Evolutionary conservation across 2,329 filamentous ascomycete species (phyloP), one percentile per base, ranked within the genome.

Genomic region (Claviceps spartinae): DNA sequence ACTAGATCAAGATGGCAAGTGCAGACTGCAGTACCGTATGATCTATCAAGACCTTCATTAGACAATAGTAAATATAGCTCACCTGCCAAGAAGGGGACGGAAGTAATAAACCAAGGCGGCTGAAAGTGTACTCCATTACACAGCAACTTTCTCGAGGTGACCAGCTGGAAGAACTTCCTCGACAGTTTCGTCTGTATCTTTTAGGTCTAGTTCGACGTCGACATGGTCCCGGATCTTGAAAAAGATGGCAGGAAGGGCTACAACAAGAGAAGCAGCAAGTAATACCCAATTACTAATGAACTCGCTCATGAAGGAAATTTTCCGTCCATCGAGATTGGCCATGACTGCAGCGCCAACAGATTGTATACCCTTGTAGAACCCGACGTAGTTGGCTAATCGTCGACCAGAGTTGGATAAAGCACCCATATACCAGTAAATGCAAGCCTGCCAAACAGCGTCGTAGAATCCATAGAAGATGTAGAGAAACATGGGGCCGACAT

Each of bases 341-440:
- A 63, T 61, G 4, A 69, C 78, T 24, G 83, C 85, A 1, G 81
- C 77, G 59, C 86, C 86, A 5, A 82, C 83, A 16, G 83, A 87
- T 65, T 90, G 86, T 48, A 89, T 85, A 16, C 84, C 61, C 59
- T 93, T 93, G 77, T 91, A 91, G 81, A 73, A 87, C 86, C 73
- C 59, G 80, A 78, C 55, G 62, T 91, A 85, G 73, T 96, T 95
- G 71, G 91, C 90, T 30, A 91, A 79, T 67, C 89, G 91, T 67
- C 90, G 88, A 55, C 86, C 82, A 57, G 91, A 95, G 78, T 97
- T 97, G 64, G 87, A 90, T 44, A 96, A 76, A 7, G 90, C 81
- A 49, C 91, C 91, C 85, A 97, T 95, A 72, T 85, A 90, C 90
- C 90, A 96, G 75, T 97, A 96, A 48, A 90, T 83, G 61, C 76